Percentiles rank a stretch among this genome's conserved stretches.
These are phyloP conservation scores for Metschnikowia lochheadii DNA, from an alignment of 805 yeast genomes.

Conservation along the genomic window DNA sequence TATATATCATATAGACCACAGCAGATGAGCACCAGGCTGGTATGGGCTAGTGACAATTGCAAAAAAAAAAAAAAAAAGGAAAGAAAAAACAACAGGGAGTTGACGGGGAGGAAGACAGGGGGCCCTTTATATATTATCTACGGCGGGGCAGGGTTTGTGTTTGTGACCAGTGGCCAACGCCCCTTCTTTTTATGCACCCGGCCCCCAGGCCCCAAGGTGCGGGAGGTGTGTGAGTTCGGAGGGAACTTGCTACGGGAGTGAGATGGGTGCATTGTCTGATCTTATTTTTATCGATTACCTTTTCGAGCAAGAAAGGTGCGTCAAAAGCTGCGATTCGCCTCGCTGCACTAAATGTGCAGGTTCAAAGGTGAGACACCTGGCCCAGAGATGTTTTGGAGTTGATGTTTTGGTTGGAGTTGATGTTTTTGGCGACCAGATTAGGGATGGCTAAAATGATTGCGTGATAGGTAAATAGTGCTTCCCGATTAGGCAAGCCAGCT, in stretches of 20 bases:
- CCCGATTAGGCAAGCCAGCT: no score
- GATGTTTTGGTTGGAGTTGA: no score
- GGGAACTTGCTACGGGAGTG: not conserved
- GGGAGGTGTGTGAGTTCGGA: not conserved
- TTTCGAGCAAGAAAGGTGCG: constrained; percentile 2
- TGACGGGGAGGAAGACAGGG: not conserved
- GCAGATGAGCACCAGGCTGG: not conserved
- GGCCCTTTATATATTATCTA: no score
- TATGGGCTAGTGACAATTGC: not conserved
- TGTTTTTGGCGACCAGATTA: no score
- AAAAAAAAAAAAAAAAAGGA: not conserved
- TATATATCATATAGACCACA: not conserved
- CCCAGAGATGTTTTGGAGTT: no score
- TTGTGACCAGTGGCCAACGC: no score
- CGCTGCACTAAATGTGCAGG: not conserved
- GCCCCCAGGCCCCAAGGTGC: no score
- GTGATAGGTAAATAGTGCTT: no score
- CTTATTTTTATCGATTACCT: not conserved
- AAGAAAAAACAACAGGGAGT: not conserved
- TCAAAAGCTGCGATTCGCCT: constrained; percentile 1
- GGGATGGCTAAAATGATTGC: no score
- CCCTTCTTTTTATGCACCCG: no score
- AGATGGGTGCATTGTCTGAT: not conserved
- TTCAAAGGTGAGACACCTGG: not conserved
- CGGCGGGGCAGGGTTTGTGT: no score